These are phyloP conservation scores for Ustilago lituana DNA, from an alignment of 1,284 basidiomycete genomes.

Conservation along the genomic window DNA sequence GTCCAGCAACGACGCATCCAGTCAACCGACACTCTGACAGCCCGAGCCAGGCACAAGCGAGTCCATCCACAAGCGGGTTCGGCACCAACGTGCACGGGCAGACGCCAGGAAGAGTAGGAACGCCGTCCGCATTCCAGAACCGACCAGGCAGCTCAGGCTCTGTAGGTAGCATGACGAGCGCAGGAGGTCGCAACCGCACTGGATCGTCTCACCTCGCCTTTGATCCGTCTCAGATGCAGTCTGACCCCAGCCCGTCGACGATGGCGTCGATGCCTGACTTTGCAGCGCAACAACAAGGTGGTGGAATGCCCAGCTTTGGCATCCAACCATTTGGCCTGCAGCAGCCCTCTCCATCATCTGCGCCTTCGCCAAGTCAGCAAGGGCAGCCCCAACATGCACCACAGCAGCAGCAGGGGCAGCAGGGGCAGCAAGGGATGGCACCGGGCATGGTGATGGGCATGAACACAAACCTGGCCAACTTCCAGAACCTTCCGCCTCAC, in stretches of 20 bases:
- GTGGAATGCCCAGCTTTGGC: slow-evolving; percentile 18
- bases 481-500: slow-evolving; percentile 45
- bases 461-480: slow-evolving; percentile 25
- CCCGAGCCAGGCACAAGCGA: slow-evolving; percentile 27
- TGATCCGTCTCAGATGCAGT: slow-evolving; percentile 39
- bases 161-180: slow-evolving; percentile 36
- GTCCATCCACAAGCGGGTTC: slow-evolving; percentile 19
- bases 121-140: slow-evolving; percentile 19
- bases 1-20: slow-evolving; percentile 21
- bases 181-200: slow-evolving; percentile 28
- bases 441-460: slow-evolving; percentile 20
- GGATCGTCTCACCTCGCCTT: slow-evolving; percentile 28
- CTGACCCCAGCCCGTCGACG: slow-evolving; percentile 22
- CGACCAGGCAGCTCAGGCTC: slow-evolving; percentile 40
- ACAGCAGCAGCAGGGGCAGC: slow-evolving; percentile 16
- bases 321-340: slow-evolving; percentile 26
- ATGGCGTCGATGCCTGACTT: slow-evolving; percentile 21
- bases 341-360: slow-evolving; percentile 16
- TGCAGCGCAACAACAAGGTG: slow-evolving; percentile 16
- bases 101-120: slow-evolving; percentile 13
- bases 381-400: too few species aligned
- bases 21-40: slow-evolving; percentile 30
- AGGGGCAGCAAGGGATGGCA: slow-evolving; percentile 24
- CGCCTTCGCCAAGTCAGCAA: slow-evolving; percentile 14
- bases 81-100: slow-evolving; percentile 3